phyloP scores from a whole-genome alignment of 768 basidiomycete genomes.

The Rossbeevera mucosa region DNA sequence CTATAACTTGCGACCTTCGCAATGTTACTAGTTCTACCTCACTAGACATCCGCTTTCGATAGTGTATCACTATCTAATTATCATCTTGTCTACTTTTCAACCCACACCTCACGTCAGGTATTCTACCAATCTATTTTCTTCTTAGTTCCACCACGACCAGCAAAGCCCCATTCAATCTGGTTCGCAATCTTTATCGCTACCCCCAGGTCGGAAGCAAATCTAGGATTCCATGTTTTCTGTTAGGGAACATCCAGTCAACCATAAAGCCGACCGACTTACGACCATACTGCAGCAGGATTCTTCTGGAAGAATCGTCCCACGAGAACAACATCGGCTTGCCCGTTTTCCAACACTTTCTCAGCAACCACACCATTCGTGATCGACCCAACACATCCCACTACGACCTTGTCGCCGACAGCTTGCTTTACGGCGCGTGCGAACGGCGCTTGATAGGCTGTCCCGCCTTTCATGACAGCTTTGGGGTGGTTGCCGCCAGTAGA shows the following conservation, averaged over 20 bases:
- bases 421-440: constrained; percentile 53
- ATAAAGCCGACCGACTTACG: constrained; percentile 16
- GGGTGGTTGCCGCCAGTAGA: constrained; percentile 58
- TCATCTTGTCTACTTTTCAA: background rate
- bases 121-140: constrained; percentile 15
- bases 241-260: background rate
- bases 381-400: constrained; percentile 24
- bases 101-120: background rate
- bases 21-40: background rate
- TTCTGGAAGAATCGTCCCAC: constrained; percentile 56
- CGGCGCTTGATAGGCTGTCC: constrained; percentile 48
- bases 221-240: background rate
- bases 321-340: constrained; percentile 43
- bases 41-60: background rate
- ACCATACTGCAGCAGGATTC: constrained; percentile 48
- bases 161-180: constrained; percentile 55
- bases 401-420: constrained; percentile 39
- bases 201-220: constrained; percentile 53
- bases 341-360: constrained; percentile 40
- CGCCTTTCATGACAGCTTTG: constrained; percentile 26
- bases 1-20: background rate
- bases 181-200: constrained; percentile 42
- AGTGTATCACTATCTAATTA: background rate
- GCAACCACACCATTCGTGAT: constrained; percentile 38
- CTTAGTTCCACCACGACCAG: constrained; percentile 29